Percentiles rank a stretch among this genome's conserved stretches.
Conservation (phyloP, 1,284 basidiomycete genomes). For the Volvariella surrecta region DNA sequence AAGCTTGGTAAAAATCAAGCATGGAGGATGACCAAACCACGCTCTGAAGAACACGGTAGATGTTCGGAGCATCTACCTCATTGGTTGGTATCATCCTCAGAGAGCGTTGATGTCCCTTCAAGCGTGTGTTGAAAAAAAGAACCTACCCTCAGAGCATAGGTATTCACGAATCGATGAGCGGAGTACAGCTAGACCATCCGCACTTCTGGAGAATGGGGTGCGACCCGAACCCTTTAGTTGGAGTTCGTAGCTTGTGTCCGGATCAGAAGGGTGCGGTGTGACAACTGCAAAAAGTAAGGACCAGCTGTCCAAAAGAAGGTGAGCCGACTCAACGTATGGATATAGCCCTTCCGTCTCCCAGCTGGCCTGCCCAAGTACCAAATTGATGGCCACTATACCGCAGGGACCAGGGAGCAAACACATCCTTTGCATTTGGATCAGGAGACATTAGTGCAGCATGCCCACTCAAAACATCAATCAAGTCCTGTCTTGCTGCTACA, state of each 20-base stretch:
- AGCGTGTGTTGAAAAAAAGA: not conserved
- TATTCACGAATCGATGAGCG: slow-evolving; percentile 92
- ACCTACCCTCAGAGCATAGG: slow-evolving; percentile 74
- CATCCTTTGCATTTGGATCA: slow-evolving; percentile 21
- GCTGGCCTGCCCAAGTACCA: slow-evolving; percentile 90
- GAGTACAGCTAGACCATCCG: slow-evolving; percentile 90
- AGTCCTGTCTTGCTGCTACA: slow-evolving; percentile 49
- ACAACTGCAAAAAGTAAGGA: slow-evolving; percentile 43
- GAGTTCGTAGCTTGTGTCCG: slow-evolving; percentile 64
- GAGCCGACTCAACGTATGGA: slow-evolving; percentile 55
- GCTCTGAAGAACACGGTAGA: no score
- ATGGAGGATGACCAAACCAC: not conserved
- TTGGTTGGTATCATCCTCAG: no score
- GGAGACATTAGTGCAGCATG: slow-evolving; percentile 61
- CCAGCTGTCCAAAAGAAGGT: slow-evolving; percentile 6
- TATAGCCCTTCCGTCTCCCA: slow-evolving; percentile 93
- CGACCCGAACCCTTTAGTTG: slow-evolving; percentile 93
- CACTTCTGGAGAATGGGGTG: slow-evolving; percentile 87
- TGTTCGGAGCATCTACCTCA: no score
- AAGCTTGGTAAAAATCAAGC: not conserved
- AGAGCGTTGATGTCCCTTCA: no score
- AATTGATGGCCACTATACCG: slow-evolving; percentile 92
- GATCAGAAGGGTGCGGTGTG: slow-evolving; percentile 58
- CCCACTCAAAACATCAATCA: slow-evolving; percentile 78
- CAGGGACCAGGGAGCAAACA: slow-evolving; percentile 83